Conservation (phyloP, 805 yeast species). For the Candida gorgasii region DNA sequence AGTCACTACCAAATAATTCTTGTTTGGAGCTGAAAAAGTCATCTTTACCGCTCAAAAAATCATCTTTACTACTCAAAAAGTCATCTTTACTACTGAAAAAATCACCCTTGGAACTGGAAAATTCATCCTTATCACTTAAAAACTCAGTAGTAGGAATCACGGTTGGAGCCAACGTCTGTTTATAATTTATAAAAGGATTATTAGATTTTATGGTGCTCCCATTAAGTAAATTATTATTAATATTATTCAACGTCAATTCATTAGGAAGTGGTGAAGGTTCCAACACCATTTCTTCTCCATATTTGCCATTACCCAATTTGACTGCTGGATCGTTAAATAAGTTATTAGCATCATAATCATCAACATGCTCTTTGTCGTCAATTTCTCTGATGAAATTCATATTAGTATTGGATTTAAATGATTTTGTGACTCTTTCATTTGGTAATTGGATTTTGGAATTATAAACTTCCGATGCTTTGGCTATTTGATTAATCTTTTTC, state of each 20-base stretch:
- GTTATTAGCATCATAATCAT: constrained; percentile 23
- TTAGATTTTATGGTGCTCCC: constrained; percentile 10
- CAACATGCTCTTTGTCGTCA: constrained; percentile 19
- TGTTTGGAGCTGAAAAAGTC: neutral
- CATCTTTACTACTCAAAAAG: neutral
- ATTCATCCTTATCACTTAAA: neutral
- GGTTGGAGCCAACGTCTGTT: constrained; percentile 1
- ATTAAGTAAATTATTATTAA: neutral
- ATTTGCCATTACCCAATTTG: constrained; percentile 19
- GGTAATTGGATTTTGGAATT: constrained; percentile 15
- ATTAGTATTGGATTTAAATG: constrained; percentile 18
- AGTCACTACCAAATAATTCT: neutral
- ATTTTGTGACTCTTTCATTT: constrained; percentile 11
- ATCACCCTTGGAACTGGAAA: too few relatives aligned
- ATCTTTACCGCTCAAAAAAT: neutral
- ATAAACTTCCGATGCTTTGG: constrained; percentile 8
- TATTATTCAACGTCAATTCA: neutral
- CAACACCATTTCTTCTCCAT: constrained; percentile 31
- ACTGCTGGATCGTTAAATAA: constrained; percentile 26
- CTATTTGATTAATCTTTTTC: constrained; percentile 1
- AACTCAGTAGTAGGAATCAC: neutral
- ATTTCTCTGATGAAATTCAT: constrained; percentile 32
- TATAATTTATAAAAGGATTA: constrained; percentile 14
- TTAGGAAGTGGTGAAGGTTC: constrained; percentile 21
- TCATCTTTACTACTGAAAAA: neutral